Base-by-base conservation (phyloP, 371 early-diverging fungal species). In the Mortierella sp. region DNA sequence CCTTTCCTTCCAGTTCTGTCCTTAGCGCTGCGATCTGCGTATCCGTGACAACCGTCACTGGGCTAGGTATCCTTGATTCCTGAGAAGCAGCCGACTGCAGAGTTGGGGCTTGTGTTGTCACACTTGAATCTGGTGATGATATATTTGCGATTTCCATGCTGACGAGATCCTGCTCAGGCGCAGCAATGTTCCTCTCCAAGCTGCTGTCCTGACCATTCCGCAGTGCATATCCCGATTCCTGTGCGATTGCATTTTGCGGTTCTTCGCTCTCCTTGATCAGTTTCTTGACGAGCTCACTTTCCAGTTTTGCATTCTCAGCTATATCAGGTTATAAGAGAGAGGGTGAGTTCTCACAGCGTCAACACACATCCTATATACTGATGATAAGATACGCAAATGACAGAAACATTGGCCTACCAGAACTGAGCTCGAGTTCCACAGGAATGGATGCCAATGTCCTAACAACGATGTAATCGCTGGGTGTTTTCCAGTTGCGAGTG, bases 401-500 rank as follows among this genome's bases (percentile, higher is more conserved):
- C 37, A 14, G 23, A n/a, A n/a, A n/a, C n/a, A n/a, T n/a, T n/a
- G 24, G 23, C 49, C 0, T 46, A 70, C 78, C 78, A 49, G 78
- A 65, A 48, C 78, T 76, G 2, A 76, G 58, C 26, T 76, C 78
- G 19, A 76, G 58, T 51, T 70, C 78, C 14, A 76, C 57, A 32
- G 78, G 78, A 8, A 70, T 58, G 26, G 78, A 64, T 2, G 70
- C 58, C 14, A 79, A 48, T 21, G 85, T 84, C 44, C 80, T 56
- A 0, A 85, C 76, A 32, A 78, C 57, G 21, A 83, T 58, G 47
- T 61, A 69, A 39, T 78, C 71, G 44, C 83, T 83, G 1, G 81
- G 80, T 1, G 82, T 75, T 57, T 70, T 78, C 68, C 80, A 72
- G 49, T 81, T 78, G 26, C 81, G 70, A 19, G 79, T 71, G 1